Evolutionary conservation across 1,284 basidiomycete genomes (phyloP).

Genomic region (Ceratobasidium sp.): DNA sequence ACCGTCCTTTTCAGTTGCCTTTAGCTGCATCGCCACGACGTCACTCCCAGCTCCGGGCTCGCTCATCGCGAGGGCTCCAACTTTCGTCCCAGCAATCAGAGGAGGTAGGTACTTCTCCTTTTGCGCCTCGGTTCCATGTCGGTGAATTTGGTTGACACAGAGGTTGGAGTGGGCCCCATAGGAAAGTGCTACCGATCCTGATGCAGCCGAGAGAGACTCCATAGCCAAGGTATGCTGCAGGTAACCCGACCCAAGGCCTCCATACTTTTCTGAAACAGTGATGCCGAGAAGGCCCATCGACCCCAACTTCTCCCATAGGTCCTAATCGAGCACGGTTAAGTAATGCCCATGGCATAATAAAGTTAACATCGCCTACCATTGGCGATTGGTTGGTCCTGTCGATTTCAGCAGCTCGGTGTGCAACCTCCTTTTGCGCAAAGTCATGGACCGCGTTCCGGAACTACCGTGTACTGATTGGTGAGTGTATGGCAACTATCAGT

Average conservation of each 20-base stretch:
- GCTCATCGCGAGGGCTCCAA: constrained; percentile 94
- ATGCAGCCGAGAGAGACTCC: constrained; percentile 72
- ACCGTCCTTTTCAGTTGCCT: constrained; percentile 78
- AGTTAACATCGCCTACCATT: constrained; percentile 63
- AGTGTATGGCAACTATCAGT: not conserved
- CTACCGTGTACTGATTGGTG: constrained; percentile 56
- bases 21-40: constrained; percentile 89
- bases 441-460: constrained; percentile 80
- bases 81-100: constrained; percentile 79
- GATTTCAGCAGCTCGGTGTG: constrained; percentile 83
- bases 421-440: constrained; percentile 83
- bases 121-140: constrained; percentile 88
- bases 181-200: constrained; percentile 89
- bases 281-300: constrained; percentile 77
- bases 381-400: constrained; percentile 86
- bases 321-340: constrained; percentile 59
- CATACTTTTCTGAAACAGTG: constrained; percentile 82
- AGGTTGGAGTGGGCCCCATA: constrained; percentile 96
- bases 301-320: constrained; percentile 89
- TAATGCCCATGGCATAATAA: not conserved
- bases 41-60: constrained; percentile 92
- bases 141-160: constrained; percentile 86
- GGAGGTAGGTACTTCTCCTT: constrained; percentile 89
- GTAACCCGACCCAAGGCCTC: constrained; percentile 84
- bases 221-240: constrained; percentile 90